Percentiles rank a stretch among this genome's conserved stretches.
Conservation (phyloP, 2,329 filamentous ascomycete species). For the Aspergillus luchuensis region DNA sequence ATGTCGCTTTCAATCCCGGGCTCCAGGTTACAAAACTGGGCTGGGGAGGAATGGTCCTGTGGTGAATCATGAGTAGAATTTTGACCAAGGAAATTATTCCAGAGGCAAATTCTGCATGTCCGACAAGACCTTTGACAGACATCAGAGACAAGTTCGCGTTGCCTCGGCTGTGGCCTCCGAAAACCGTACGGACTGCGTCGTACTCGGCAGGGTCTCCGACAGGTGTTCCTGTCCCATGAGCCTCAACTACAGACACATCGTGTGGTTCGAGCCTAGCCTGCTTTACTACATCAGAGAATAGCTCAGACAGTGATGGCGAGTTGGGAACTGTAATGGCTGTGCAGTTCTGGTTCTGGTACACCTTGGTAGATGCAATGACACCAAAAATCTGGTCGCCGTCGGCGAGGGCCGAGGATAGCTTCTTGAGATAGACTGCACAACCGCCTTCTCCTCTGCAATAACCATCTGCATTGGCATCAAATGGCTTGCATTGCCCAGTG, state of each 20-base stretch:
- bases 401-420: slow-evolving; percentile 45
- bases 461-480: slow-evolving; percentile 51
- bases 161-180: no score
- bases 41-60: no score
- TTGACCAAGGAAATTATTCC: no score
- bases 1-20: no score
- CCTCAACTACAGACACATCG: slow-evolving; percentile 34
- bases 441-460: slow-evolving; percentile 55
- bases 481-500: slow-evolving; percentile 52
- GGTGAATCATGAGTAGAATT: no score
- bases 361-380: slow-evolving; percentile 33
- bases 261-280: slow-evolving; percentile 24
- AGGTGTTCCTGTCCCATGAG: slow-evolving; percentile 31
- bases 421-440: slow-evolving; percentile 51
- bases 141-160: no score
- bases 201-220: slow-evolving; percentile 35
- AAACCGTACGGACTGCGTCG: no score
- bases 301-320: slow-evolving; percentile 25
- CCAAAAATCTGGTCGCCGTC: slow-evolving; percentile 51
- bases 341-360: slow-evolving; percentile 37
- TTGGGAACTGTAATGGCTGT: slow-evolving; percentile 22
- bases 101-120: no score
- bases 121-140: slow-evolving; percentile 38
- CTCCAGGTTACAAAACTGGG: no score
- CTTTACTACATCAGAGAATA: slow-evolving; percentile 31